Evolutionary conservation across 768 basidiomycete species (phyloP), one percentile per base, ranked within the genome.

Genomic region (Mycena vitilis): DNA sequence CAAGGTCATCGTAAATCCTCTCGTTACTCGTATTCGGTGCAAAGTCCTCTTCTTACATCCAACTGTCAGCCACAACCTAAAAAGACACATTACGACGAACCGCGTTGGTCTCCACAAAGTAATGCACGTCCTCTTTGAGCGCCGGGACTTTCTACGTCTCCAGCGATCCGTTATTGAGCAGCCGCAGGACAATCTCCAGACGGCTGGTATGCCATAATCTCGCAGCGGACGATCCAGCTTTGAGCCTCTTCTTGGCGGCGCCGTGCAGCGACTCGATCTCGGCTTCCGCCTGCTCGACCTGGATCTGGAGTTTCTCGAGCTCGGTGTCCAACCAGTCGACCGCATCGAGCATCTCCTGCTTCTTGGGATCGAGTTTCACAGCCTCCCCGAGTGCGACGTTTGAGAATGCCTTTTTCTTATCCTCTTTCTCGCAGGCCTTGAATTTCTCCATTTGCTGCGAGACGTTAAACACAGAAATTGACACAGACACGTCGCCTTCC

Each of bases 371-470:
- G 30, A 99, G 90, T 75, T 94, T 95, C 47, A 95, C 88, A 20
- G 95, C 95, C 69, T 96, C 94, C 65, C 92, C 97, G 45, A 99
- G 86, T 45, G 98, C 98, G 80, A 98, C 98, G 76, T 99, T 99
- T 16, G 96, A 98, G 81, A 99, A 99, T 0, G 98, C 98, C 81
- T 99, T 99, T 66, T 97, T 99, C 88, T 99, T 99, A 95, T 99
- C 99, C 83, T 99, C 98, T 84, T 99, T 99, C 85, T 99, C 98
- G 82, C 97, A 96, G 36, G 97, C 97, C 77, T 99, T 99, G 89
- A 99, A 99, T 79, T 95, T 96, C 85, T 99, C 98, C 98, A 99
- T 99, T 99, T 99, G 98, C 98, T 99, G 79, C 66, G 49, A 61
- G 49, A 59, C 40, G 40, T 36, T 16, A 16, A 38, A 55, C 2